These are phyloP conservation scores for Kwoniella sp. DNA, from an alignment of 768 basidiomycete genomes.

Conservation along the genomic window DNA sequence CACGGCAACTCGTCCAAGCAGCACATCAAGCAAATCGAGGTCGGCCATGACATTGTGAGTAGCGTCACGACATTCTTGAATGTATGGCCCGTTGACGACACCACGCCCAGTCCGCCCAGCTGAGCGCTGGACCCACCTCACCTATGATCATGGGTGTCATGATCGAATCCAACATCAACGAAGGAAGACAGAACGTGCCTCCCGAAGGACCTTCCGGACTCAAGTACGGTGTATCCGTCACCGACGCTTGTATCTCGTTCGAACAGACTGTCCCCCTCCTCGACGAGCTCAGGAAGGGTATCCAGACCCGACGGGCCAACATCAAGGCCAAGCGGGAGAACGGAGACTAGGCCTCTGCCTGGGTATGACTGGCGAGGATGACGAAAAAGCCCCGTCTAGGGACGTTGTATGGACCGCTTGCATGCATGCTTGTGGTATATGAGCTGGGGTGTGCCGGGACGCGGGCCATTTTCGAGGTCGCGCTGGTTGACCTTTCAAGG, in stretches of 20 bases:
- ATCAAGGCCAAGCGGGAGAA: slow-evolving; percentile 34
- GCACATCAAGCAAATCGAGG: slow-evolving; percentile 81
- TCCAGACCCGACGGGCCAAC: slow-evolving; percentile 61
- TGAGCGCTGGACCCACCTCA: slow-evolving; percentile 54
- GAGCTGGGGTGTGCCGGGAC: too few relatives aligned
- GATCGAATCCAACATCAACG: slow-evolving; percentile 92
- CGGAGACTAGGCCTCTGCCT: slow-evolving; percentile 22
- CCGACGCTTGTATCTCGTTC: slow-evolving; percentile 49
- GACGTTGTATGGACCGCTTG: too few relatives aligned
- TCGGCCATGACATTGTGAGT: slow-evolving; percentile 31
- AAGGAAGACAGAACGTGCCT: slow-evolving; percentile 86
- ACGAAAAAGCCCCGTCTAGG: too few relatives aligned
- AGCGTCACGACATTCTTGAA: too few relatives aligned
- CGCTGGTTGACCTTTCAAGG: too few relatives aligned
- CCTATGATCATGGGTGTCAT: slow-evolving; percentile 83
- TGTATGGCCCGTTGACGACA: too few relatives aligned
- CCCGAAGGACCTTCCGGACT: slow-evolving; percentile 57
- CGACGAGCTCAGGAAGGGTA: slow-evolving; percentile 80
- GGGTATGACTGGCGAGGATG: too few relatives aligned
- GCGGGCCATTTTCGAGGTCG: too few relatives aligned
- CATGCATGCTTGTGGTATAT: too few relatives aligned
- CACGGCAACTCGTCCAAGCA: slow-evolving; percentile 97
- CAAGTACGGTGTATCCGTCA: slow-evolving; percentile 49
- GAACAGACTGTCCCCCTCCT: slow-evolving; percentile 63
- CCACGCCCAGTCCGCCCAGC: slow-evolving; percentile 55